These are phyloP conservation scores for Hypericum perforatum DNA, from an alignment of 345 rosid genomes.

Conservation along the genomic window DNA sequence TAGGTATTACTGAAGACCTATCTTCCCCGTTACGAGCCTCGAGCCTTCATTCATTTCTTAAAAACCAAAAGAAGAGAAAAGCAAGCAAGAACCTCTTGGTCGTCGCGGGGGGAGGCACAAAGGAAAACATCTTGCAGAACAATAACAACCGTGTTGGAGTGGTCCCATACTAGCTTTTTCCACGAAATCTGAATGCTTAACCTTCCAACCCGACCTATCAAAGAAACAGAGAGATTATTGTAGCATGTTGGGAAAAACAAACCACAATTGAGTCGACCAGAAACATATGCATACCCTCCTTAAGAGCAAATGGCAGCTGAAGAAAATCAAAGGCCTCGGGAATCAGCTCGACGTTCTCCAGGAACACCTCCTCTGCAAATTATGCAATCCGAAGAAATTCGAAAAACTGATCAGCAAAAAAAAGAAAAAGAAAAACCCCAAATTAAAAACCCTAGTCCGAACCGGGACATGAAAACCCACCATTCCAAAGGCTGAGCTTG, in stretches of 20 bases:
- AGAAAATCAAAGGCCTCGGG: constrained; percentile 89
- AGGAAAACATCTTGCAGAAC: constrained; percentile 67
- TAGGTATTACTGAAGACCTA: too few species aligned
- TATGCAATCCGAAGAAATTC: background rate
- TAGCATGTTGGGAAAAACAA: background rate
- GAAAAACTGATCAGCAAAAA: background rate
- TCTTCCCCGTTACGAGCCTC: too few species aligned
- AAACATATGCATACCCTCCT: constrained; percentile 36
- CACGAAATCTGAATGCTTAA: constrained; percentile 74
- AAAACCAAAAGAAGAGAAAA: background rate
- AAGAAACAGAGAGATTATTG: background rate
- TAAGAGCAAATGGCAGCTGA: constrained; percentile 69
- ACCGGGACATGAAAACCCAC: constrained; percentile 1
- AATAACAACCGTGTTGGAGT: constrained; percentile 50
- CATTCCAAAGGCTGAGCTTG: constrained; percentile 69
- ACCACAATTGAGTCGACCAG: background rate
- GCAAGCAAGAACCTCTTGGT: constrained; percentile 45
- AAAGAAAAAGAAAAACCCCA: background rate
- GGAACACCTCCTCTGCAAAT: constrained; percentile 42
- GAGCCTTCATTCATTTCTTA: background rate
- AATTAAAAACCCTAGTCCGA: too few species aligned
- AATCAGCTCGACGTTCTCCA: constrained; percentile 73
- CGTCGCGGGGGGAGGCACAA: constrained; percentile 58
- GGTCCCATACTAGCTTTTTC: constrained; percentile 66
- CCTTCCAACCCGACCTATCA: constrained; percentile 56